A percentile compares a stretch with the other conserved stretches of the same genome.
Evolutionary conservation across 768 basidiomycete species (phyloP).

Genomic region (Russula dissimulans): DNA sequence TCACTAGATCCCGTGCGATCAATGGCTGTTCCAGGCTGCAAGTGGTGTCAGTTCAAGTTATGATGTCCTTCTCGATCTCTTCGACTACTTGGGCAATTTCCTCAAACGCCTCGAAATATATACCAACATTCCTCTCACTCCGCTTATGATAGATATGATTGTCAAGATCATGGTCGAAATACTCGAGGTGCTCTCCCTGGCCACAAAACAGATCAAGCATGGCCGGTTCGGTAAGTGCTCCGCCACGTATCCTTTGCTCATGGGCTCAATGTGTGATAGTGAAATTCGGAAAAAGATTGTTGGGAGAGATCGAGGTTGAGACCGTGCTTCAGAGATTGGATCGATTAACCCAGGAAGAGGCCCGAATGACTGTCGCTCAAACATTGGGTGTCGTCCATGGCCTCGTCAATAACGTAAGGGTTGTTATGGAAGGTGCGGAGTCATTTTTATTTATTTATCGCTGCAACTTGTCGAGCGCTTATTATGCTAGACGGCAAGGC

Average conservation of each 20-base stretch:
- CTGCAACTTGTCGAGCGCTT: background rate
- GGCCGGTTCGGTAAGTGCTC: background rate
- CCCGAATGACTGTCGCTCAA: background rate
- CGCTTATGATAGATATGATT: background rate
- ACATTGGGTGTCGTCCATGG: background rate
- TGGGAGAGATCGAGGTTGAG: background rate
- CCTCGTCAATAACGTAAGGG: background rate
- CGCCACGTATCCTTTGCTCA: too few relatives aligned
- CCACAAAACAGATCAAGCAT: slow-evolving; percentile 1
- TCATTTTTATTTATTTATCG: background rate
- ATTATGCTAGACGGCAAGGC: background rate
- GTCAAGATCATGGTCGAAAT: background rate
- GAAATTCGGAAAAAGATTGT: slow-evolving; percentile 2
- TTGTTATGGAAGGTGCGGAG: background rate
- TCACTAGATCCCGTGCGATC: background rate
- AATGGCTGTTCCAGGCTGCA: background rate
- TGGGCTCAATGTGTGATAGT: background rate
- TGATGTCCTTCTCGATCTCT: background rate
- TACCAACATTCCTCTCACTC: background rate
- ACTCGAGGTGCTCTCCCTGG: slow-evolving; percentile 1
- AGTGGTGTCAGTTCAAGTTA: background rate
- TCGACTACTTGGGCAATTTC: background rate
- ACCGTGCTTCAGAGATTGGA: background rate
- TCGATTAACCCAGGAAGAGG: background rate
- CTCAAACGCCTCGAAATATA: background rate